A percentile compares a stretch with the other conserved stretches of the same genome.
Evolutionary conservation across 1,284 basidiomycete genomes (phyloP).

Genomic region (Puccinia triticina): DNA sequence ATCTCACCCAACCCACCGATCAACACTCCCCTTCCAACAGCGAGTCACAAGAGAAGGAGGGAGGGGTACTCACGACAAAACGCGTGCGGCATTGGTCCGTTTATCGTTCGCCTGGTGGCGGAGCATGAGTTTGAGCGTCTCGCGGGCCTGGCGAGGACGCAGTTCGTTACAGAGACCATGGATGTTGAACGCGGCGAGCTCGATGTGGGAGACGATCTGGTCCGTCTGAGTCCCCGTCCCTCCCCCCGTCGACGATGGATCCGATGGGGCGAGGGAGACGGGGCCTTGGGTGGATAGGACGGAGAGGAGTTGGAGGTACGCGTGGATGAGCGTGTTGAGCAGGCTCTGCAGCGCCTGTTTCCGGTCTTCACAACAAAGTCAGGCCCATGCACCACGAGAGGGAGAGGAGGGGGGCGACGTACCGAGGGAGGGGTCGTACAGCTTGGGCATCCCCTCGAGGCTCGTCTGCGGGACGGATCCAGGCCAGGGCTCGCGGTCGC

Average conservation of each 20-base stretch:
- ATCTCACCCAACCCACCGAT: background rate
- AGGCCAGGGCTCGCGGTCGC: conserved; percentile 37
- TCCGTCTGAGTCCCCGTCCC: background rate
- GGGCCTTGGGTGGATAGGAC: conserved; percentile 23
- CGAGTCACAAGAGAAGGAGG: background rate
- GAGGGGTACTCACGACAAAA: background rate
- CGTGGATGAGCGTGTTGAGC: conserved; percentile 32
- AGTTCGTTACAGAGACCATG: conserved; percentile 48
- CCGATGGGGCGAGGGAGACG: background rate
- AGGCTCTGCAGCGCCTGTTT: conserved; percentile 27
- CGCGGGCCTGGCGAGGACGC: conserved; percentile 26
- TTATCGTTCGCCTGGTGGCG: conserved; percentile 26
- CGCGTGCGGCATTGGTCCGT: background rate
- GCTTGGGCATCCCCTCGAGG: conserved; percentile 42
- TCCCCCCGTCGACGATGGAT: background rate
- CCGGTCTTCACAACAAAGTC: conserved; percentile 1
- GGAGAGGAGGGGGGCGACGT: background rate
- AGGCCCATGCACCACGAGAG: background rate
- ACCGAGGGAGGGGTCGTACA: conserved; percentile 33
- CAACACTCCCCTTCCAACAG: background rate
- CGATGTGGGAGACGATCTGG: conserved; percentile 45
- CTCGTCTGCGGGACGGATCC: background rate
- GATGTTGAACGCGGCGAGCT: conserved; percentile 39
- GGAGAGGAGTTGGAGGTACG: conserved; percentile 17
- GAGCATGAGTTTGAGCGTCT: conserved; percentile 41